Evolutionary conservation across 345 rosid genomes (phyloP).

Genomic region (Eucalyptus pauciflora): DNA sequence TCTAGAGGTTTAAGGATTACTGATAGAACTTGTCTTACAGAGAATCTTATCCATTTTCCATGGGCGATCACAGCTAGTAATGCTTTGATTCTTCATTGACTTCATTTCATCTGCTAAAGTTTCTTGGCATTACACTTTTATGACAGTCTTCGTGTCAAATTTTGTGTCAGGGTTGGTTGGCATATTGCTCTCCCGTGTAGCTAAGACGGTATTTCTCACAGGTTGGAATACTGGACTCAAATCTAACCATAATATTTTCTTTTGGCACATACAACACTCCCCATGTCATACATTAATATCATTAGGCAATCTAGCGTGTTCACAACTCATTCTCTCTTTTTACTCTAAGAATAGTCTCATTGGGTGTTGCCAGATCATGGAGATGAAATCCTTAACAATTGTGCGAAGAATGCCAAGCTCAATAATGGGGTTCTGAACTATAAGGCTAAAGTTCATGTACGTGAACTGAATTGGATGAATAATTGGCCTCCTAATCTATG

Average conservation of each 20-base stretch:
- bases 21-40: not conserved
- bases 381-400: conserved; percentile 56
- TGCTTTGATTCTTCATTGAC: not conserved
- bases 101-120: not conserved
- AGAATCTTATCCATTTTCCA: not conserved
- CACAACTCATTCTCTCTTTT: not conserved
- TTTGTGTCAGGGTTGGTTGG: conserved; percentile 59
- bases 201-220: conserved; percentile 63
- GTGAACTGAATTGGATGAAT: conserved; percentile 71
- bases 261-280: not conserved
- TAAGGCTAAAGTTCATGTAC: conserved; percentile 33
- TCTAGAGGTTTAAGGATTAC: not conserved
- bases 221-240: conserved; percentile 11
- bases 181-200: conserved; percentile 56
- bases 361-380: conserved; percentile 36
- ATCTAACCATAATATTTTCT: not conserved
- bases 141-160: not conserved
- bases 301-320: not conserved
- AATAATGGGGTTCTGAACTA: conserved; percentile 31
- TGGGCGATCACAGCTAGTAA: not conserved
- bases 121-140: not conserved
- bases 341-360: not conserved
- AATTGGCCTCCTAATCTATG: conserved; percentile 47
- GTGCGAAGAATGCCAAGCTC: conserved; percentile 38
- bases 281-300: not conserved